Evolutionary conservation across 1,139 yeast genomes (phyloP), one percentile per base, ranked within the genome.

Genomic region (Kazachstania sp.): DNA sequence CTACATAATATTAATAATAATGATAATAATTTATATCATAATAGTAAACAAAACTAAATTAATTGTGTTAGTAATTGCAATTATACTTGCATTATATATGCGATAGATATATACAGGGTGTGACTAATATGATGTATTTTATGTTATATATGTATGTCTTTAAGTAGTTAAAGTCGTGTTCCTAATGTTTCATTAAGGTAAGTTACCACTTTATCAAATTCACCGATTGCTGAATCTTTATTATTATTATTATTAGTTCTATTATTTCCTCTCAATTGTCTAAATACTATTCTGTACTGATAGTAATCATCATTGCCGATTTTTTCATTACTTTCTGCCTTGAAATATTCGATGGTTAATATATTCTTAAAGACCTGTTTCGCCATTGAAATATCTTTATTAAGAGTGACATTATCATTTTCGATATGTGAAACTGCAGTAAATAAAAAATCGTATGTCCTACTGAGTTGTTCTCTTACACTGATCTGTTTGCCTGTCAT

Each of bases 331-430:
- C 16, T 39, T 7, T 44, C 39, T 16, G 41, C 42, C 41, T 57
- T 59, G 38, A 59, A 56, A 47, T 50, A 59, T 41, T 61, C 64
- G 35, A 57, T 44, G 1, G 64, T 54, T 15, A 63, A 42, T 16
- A 62, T 29, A 45, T 63, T 63, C 44, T 61, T 63, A 18, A 62
- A 36, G 7, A 63, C 53, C 37, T 53, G 56, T 18, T 53, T 53
- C 23, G 57, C 60, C 23, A 41, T 15, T 15, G 19, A 12, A 3
- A 37, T 37, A 13, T 37, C 34, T n/a, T 19, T 13, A 19, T 39
- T 19, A 8, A 19, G 16, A n/a, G 13, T 32, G 5, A 12, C 18
- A 2, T 29, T 38, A 13, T 36, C 34, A 13, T 15, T 16, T 35
- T 47, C 46, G 15, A 45, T 13, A 31, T 37, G 34, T 15, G 41